phyloP scores from a whole-genome alignment of 2,329 filamentous ascomycete genomes.

The Pseudogymnoascus sp. region DNA sequence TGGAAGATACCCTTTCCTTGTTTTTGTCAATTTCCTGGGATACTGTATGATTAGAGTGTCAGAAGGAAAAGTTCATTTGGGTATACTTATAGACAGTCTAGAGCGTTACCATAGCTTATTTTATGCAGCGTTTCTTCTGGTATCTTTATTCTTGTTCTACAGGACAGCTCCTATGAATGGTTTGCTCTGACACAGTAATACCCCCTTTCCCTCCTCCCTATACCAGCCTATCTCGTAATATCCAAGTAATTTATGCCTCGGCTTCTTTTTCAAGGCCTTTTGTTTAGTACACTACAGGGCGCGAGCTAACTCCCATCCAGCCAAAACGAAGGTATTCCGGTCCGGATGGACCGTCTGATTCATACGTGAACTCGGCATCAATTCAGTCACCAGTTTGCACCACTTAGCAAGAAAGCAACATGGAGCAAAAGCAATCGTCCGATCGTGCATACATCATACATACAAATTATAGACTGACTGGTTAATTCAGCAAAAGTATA shows the following conservation, averaged over 20 bases:
- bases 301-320: neutral
- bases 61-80: neutral
- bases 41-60: neutral
- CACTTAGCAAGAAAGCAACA: neutral
- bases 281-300: neutral
- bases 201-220: neutral
- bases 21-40: neutral
- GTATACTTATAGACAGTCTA: neutral
- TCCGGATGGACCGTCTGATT: neutral
- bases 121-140: neutral
- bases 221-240: neutral
- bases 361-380: neutral
- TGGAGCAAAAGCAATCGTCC: neutral
- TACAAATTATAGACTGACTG: neutral
- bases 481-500: neutral
- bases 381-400: neutral
- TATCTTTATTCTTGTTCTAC: neutral
- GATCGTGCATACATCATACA: neutral
- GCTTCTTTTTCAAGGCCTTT: neutral
- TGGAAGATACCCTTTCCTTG: slow-evolving; percentile 8
- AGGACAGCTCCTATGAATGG: neutral
- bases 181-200: neutral
- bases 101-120: neutral
- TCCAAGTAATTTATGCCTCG: neutral
- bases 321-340: neutral